These are phyloP conservation scores for Trametes coccinea DNA, from an alignment of 768 basidiomycete genomes.

Conservation along the genomic window DNA sequence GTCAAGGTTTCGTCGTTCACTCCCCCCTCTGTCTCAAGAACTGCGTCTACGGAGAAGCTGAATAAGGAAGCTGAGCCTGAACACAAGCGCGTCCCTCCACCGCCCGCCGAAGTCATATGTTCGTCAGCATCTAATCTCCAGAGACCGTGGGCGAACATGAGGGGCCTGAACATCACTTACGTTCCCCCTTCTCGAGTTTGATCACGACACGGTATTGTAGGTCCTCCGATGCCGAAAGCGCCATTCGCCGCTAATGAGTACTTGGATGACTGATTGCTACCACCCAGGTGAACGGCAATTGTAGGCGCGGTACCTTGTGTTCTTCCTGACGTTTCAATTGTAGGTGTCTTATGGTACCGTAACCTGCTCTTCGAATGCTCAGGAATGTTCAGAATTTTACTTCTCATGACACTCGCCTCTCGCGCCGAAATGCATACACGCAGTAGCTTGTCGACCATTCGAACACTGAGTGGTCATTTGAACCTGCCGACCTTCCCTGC, in stretches of 20 bases:
- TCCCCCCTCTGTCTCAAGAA: constrained; percentile 36
- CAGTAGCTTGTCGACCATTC: too few relatives aligned
- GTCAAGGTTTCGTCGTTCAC: constrained; percentile 56
- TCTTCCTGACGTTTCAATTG: too few relatives aligned
- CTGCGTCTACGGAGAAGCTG: constrained; percentile 31
- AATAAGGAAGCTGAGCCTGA: constrained; percentile 38
- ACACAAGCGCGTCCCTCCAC: constrained; percentile 42
- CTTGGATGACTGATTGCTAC: too few relatives aligned
- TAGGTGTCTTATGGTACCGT: too few relatives aligned
- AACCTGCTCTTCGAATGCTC: too few relatives aligned
- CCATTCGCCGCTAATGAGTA: background rate
- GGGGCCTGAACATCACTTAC: constrained; percentile 19
- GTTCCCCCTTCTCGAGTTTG: constrained; percentile 14
- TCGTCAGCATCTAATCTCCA: constrained; percentile 11
- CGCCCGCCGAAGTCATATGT: constrained; percentile 35
- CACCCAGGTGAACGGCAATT: too few relatives aligned
- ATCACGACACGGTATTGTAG: background rate
- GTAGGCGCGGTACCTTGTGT: too few relatives aligned
- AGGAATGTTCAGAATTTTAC: too few relatives aligned
- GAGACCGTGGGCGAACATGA: constrained; percentile 23
- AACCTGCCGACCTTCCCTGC: too few relatives aligned
- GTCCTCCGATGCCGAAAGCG: background rate
- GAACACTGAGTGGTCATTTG: too few relatives aligned
- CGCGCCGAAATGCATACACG: too few relatives aligned
- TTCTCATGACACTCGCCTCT: too few relatives aligned